Evolutionary conservation across 2,329 filamentous ascomycete genomes (phyloP).

Genomic region (Fusarium sp.): DNA sequence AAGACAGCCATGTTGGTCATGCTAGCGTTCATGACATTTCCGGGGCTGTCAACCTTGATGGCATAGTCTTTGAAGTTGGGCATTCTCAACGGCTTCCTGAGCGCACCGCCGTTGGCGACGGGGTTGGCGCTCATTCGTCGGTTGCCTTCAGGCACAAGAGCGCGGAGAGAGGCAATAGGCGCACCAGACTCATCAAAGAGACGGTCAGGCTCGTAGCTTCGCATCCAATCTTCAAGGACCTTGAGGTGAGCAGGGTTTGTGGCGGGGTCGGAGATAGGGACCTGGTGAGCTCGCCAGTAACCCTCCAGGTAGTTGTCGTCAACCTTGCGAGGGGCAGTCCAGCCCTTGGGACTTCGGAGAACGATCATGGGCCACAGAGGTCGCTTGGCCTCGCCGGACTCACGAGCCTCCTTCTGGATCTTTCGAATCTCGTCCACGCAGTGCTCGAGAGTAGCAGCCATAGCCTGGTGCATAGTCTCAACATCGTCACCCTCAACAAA

Average conservation of each 20-base stretch:
- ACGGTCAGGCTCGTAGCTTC: constrained; percentile 78
- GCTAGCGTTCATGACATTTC: constrained; percentile 66
- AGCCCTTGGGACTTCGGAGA: constrained; percentile 82
- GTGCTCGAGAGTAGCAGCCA: constrained; percentile 80
- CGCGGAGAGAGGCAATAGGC: constrained; percentile 71
- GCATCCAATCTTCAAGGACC: constrained; percentile 81
- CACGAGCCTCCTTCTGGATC: constrained; percentile 77
- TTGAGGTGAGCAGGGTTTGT: constrained; percentile 74
- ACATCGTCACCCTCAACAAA: constrained; percentile 82
- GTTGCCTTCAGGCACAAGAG: constrained; percentile 72
- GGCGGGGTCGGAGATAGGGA: constrained; percentile 77
- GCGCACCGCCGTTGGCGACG: constrained; percentile 76
- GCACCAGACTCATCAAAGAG: constrained; percentile 74
- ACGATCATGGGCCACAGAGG: constrained; percentile 84
- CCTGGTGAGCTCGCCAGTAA: constrained; percentile 84
- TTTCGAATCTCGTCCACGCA: constrained; percentile 76
- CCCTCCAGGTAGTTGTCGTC: constrained; percentile 78
- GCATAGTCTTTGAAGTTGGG: constrained; percentile 78
- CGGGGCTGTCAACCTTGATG: constrained; percentile 71
- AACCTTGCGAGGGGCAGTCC: constrained; percentile 79
- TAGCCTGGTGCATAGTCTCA: constrained; percentile 82
- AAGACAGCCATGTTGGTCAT: constrained; percentile 78
- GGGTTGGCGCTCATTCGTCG: constrained; percentile 83
- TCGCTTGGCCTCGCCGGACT: constrained; percentile 75
- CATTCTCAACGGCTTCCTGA: constrained; percentile 75